These are phyloP conservation scores for Platanus orientalis DNA, from an alignment of 164 flowering plant species.

Conservation along the genomic window DNA sequence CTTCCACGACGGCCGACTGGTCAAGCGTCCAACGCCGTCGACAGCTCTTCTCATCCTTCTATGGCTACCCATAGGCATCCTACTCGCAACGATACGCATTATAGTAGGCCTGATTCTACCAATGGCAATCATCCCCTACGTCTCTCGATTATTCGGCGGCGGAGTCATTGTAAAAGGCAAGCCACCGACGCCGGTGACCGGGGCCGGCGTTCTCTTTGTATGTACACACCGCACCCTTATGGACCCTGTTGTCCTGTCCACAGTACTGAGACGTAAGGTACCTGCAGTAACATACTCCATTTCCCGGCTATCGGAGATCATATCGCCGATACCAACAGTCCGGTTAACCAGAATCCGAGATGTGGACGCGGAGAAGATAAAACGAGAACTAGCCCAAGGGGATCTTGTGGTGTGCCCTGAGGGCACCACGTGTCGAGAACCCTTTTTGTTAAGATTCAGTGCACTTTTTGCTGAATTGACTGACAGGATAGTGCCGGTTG, in stretches of 20 bases:
- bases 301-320: slow-evolving; percentile 74
- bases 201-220: slow-evolving; percentile 74
- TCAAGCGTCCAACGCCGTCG: slow-evolving; percentile 70
- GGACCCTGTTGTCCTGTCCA: slow-evolving; percentile 91
- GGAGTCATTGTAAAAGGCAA: slow-evolving; percentile 60
- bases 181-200: slow-evolving; percentile 30
- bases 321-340: slow-evolving; percentile 91
- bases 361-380: slow-evolving; percentile 71
- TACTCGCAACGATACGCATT: slow-evolving; percentile 60
- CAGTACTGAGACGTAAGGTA: slow-evolving; percentile 58
- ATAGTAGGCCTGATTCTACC: slow-evolving; percentile 53
- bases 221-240: slow-evolving; percentile 92
- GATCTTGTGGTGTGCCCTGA: slow-evolving; percentile 92
- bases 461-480: slow-evolving; percentile 92
- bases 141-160: slow-evolving; percentile 50
- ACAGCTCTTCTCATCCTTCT: slow-evolving; percentile 69
- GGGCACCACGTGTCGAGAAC: slow-evolving; percentile 96
- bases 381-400: slow-evolving; percentile 46
- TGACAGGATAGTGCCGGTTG: slow-evolving; percentile 90
- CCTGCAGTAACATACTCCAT: slow-evolving; percentile 97
- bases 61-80: slow-evolving; percentile 82
- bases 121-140: slow-evolving; percentile 46
- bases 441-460: slow-evolving; percentile 80
- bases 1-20: slow-evolving; percentile 96
- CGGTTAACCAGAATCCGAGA: slow-evolving; percentile 67